These are phyloP conservation scores for Rosa persica DNA, from an alignment of 306 rosid genomes.

Conservation along the genomic window DNA sequence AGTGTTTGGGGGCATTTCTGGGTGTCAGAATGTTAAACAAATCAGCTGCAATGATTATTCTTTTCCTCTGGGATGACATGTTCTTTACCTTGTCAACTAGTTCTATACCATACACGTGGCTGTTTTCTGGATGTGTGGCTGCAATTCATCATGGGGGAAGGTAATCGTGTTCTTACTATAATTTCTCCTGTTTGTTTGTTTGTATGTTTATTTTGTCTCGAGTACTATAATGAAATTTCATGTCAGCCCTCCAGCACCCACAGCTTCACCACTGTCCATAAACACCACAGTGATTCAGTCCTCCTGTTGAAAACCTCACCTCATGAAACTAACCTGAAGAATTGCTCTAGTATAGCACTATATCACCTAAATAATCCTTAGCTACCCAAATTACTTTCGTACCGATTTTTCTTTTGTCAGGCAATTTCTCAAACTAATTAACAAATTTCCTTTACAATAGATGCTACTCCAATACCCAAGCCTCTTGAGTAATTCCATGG, in stretches of 20 bases:
- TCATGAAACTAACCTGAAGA: neutral
- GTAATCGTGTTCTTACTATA: constrained; percentile 33
- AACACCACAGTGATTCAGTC: neutral
- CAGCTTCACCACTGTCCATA: neutral
- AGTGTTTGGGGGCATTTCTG: neutral
- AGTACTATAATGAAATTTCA: neutral
- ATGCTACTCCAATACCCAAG: neutral
- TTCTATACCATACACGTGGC: constrained; percentile 67
- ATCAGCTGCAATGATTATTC: neutral
- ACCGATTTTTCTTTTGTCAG: neutral
- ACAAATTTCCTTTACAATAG: neutral
- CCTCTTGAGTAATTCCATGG: neutral
- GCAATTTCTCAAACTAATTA: neutral
- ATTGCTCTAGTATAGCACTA: neutral
- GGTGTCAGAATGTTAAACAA: neutral
- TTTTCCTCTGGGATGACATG: neutral
- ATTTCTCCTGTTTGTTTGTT: neutral
- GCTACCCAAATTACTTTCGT: neutral
- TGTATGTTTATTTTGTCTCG: neutral
- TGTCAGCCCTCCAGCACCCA: neutral
- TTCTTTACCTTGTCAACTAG: constrained; percentile 35
- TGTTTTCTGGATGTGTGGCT: constrained; percentile 63
- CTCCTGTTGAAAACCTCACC: neutral
- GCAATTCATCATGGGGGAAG: constrained; percentile 92
- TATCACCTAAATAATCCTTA: neutral